phyloP scores from a whole-genome alignment of 1,139 yeast genomes.

The Scheffersomyces titani region DNA sequence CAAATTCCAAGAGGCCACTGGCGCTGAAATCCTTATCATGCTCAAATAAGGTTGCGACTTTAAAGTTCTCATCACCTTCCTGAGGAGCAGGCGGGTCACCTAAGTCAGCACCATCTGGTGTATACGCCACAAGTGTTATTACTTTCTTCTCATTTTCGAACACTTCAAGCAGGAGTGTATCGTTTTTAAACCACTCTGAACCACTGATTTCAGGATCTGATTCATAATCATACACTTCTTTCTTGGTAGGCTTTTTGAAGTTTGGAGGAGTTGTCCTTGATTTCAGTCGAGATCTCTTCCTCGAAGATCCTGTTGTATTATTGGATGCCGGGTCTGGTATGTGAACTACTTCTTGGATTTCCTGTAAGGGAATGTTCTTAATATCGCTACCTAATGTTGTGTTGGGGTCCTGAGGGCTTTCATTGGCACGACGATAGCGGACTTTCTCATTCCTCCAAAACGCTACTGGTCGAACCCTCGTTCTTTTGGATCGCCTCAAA shows the following conservation, averaged over 20 bases:
- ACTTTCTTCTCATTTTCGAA: constrained; percentile 47
- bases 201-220: constrained; percentile 48
- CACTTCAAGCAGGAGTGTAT: constrained; percentile 51
- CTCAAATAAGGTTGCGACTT: constrained; percentile 68
- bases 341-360: constrained; percentile 59
- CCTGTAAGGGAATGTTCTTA: constrained; percentile 51
- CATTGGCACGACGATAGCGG: constrained; percentile 56
- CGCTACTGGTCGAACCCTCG: constrained; percentile 71
- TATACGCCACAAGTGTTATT: constrained; percentile 64
- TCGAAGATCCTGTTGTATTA: constrained; percentile 1
- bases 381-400: constrained; percentile 37
- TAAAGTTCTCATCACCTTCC: constrained; percentile 53
- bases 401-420: constrained; percentile 39
- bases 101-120: constrained; percentile 59
- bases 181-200: constrained; percentile 58
- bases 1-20: constrained; percentile 72
- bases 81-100: constrained; percentile 34
- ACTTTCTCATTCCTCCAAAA: constrained; percentile 85
- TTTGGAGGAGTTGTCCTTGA: constrained; percentile 11
- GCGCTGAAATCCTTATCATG: constrained; percentile 69
- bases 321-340: constrained; percentile 31
- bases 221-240: constrained; percentile 31
- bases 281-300: constrained; percentile 14
- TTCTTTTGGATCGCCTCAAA: constrained; percentile 57
- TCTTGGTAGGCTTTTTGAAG: constrained; percentile 15